phyloP scores from a whole-genome alignment of 1,139 yeast genomes.

The Debaryomyces psychrophilus region DNA sequence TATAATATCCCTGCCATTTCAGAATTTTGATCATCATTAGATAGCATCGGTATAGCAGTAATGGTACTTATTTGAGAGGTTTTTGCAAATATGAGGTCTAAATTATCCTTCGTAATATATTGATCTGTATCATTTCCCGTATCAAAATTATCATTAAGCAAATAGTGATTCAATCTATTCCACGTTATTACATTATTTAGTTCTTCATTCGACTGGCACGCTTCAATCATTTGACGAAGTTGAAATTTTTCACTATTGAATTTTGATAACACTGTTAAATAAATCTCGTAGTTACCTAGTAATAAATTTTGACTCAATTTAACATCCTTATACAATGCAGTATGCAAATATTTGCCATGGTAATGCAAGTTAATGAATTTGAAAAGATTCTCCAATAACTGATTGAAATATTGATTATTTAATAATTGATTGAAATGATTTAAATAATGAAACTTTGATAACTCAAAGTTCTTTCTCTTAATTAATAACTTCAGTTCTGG shows the following conservation, averaged over 20 bases:
- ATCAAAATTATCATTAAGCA: neutral
- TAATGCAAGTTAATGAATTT: slow-evolving; percentile 34
- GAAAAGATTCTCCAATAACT: slow-evolving; percentile 43
- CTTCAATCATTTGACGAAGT: slow-evolving; percentile 48
- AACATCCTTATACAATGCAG: slow-evolving; percentile 24
- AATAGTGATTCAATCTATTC: slow-evolving; percentile 30
- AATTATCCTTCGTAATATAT: slow-evolving; percentile 33
- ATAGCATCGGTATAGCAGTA: slow-evolving; percentile 6
- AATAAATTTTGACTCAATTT: slow-evolving; percentile 28
- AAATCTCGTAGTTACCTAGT: slow-evolving; percentile 34
- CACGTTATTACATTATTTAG: slow-evolving; percentile 36
- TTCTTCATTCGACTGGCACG: slow-evolving; percentile 46
- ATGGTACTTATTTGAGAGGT: slow-evolving; percentile 6
- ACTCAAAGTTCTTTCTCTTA: slow-evolving; percentile 65
- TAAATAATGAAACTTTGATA: slow-evolving; percentile 72
- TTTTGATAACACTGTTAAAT: slow-evolving; percentile 38
- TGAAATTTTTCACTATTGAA: slow-evolving; percentile 49
- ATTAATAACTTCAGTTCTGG: slow-evolving; percentile 63
- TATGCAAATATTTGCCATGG: slow-evolving; percentile 23
- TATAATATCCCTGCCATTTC: slow-evolving; percentile 61
- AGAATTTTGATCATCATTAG: slow-evolving; percentile 26
- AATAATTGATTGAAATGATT: slow-evolving; percentile 62
- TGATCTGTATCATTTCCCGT: slow-evolving; percentile 5
- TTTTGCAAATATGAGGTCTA: slow-evolving; percentile 36
- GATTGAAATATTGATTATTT: slow-evolving; percentile 52